phyloP scores from a whole-genome alignment of 176 grass and related monocot genomes.

The Typha latifolia region DNA sequence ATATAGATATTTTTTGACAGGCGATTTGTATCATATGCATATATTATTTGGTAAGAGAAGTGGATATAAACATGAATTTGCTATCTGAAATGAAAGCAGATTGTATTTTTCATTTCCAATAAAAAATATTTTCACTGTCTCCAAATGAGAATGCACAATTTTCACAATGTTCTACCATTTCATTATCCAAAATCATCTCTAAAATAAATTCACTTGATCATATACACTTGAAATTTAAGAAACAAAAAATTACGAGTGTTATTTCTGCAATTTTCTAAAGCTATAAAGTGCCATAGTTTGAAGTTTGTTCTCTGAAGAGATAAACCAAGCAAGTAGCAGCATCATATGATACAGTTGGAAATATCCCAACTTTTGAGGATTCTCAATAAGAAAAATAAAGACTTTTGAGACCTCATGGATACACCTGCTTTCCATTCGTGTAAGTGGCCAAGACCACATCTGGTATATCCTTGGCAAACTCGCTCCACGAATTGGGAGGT shows the following conservation, averaged over 20 bases:
- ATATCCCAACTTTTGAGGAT: background rate
- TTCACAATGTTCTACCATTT: background rate
- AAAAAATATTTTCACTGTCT: background rate
- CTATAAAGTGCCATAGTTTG: background rate
- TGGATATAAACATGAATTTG: no score
- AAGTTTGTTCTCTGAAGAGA: background rate
- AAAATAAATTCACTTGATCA: background rate
- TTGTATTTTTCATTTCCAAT: no score
- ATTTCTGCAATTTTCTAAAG: background rate
- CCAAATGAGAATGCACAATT: background rate
- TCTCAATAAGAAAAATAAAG: no score
- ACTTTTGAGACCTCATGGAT: conserved; percentile 23
- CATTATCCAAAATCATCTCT: background rate
- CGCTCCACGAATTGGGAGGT: conserved; percentile 52
- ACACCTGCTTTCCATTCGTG: conserved; percentile 57
- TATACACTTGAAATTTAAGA: background rate
- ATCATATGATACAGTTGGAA: background rate
- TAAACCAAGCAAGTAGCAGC: background rate
- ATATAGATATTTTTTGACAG: no score
- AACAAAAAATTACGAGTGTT: background rate
- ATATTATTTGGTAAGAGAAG: no score
- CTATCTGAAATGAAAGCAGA: no score
- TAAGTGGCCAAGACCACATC: conserved; percentile 51
- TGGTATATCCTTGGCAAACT: conserved; percentile 32
- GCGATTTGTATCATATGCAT: no score